Percentiles rank a stretch among this genome's conserved stretches.
These are phyloP conservation scores for Trichoderma harzianum DNA, from an alignment of 2,329 filamentous ascomycete species.

Conservation along the genomic window DNA sequence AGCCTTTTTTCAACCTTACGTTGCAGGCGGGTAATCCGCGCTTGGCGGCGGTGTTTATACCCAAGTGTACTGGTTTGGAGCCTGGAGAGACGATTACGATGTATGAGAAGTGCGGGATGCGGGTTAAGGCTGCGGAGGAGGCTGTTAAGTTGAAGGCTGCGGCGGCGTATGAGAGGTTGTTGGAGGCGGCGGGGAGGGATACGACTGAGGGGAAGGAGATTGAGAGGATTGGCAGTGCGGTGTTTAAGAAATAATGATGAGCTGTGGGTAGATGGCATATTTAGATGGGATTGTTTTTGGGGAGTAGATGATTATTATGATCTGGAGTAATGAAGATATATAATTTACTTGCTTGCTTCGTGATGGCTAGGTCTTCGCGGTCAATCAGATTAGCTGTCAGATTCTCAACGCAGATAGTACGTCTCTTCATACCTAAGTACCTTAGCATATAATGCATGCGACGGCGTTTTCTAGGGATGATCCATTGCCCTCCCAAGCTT, in stretches of 20 bases:
- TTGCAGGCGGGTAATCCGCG: constrained; percentile 87
- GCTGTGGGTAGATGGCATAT: background rate
- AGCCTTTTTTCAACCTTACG: constrained; percentile 90
- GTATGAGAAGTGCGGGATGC: constrained; percentile 95
- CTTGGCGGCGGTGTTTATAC: constrained; percentile 77
- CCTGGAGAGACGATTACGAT: constrained; percentile 73
- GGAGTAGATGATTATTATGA: background rate
- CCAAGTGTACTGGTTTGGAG: constrained; percentile 75
- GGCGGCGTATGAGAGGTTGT: constrained; percentile 68
- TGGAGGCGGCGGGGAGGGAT: constrained; percentile 68
- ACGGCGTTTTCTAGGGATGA: too few species aligned
- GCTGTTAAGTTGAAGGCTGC: constrained; percentile 78
- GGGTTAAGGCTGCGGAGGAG: constrained; percentile 86
- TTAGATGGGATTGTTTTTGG: background rate
- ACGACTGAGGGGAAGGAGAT: constrained; percentile 71
- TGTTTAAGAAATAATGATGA: constrained; percentile 43
- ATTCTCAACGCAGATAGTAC: too few species aligned
- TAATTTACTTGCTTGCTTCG: too few species aligned
- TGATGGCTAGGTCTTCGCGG: too few species aligned
- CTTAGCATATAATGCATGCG: too few species aligned
- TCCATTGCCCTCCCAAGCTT: too few species aligned
- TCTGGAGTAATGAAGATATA: background rate
- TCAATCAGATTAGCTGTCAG: too few species aligned
- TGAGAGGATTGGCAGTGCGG: constrained; percentile 67
- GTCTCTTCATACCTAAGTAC: too few species aligned